phyloP scores from a whole-genome alignment of 257 asterid species.

The Petrea volubilis region DNA sequence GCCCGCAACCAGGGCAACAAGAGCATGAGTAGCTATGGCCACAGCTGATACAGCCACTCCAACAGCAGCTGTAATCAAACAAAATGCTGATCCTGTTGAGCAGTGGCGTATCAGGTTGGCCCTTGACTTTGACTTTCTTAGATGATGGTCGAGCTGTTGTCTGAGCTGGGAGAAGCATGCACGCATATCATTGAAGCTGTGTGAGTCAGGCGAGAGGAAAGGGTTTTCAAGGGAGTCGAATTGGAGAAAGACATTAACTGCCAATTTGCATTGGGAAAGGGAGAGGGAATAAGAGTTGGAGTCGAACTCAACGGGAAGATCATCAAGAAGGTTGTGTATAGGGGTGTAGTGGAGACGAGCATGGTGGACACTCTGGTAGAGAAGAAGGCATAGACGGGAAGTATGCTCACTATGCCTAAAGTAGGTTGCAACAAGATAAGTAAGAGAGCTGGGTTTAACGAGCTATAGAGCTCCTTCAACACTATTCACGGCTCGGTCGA shows the following conservation, averaged over 20 bases:
- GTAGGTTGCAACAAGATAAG: slow-evolving; percentile 57
- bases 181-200: slow-evolving; percentile 55
- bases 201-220: slow-evolving; percentile 47
- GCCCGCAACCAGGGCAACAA: slow-evolving; percentile 46
- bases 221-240: slow-evolving; percentile 66
- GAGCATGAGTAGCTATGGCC: slow-evolving; percentile 66
- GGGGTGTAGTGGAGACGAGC: slow-evolving; percentile 64
- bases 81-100: slow-evolving; percentile 58
- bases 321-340: slow-evolving; percentile 57
- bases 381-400: slow-evolving; percentile 58
- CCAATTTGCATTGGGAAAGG: slow-evolving; percentile 57
- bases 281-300: slow-evolving; percentile 47
- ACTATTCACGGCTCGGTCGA: slow-evolving; percentile 61
- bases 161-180: slow-evolving; percentile 63
- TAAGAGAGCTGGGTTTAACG: slow-evolving; percentile 43
- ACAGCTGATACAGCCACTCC: slow-evolving; percentile 71
- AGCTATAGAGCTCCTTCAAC: slow-evolving; percentile 56
- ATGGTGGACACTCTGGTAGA: slow-evolving; percentile 48
- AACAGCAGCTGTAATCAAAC: slow-evolving; percentile 53
- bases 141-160: slow-evolving; percentile 55
- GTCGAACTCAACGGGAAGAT: slow-evolving; percentile 44
- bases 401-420: slow-evolving; percentile 71
- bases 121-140: slow-evolving; percentile 56
- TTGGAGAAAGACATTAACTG: slow-evolving; percentile 49
- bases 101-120: slow-evolving; percentile 38